Conservation (phyloP, 805 yeast genomes). For the Nakazawaea laoshanensis region DNA sequence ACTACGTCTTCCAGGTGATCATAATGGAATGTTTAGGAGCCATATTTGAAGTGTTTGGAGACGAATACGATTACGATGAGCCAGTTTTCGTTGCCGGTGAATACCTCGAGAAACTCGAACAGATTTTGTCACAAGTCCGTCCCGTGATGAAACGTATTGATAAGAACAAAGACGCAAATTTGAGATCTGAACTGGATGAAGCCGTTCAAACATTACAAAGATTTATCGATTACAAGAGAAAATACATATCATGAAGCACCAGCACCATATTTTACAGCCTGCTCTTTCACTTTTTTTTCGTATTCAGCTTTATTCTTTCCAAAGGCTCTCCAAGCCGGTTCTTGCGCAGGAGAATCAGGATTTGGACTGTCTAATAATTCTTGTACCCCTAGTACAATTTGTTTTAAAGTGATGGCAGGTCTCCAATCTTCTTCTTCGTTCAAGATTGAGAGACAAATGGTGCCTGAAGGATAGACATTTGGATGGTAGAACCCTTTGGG, state of each 20-base stretch:
- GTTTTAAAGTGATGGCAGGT: constrained; percentile 89
- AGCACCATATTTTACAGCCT: constrained; percentile 62
- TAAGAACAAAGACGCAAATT: constrained; percentile 45
- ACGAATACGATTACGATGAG: constrained; percentile 58
- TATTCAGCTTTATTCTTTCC: constrained; percentile 60
- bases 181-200: constrained; percentile 61
- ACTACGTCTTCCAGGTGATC: constrained; percentile 16
- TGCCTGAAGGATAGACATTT: constrained; percentile 95
- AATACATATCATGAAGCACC: too few species aligned
- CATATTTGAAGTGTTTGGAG: constrained; percentile 75
- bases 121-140: constrained; percentile 38
- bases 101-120: constrained; percentile 33
- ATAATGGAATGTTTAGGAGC: constrained; percentile 54
- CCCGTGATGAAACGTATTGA: constrained; percentile 55
- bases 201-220: constrained; percentile 58
- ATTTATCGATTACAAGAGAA: constrained; percentile 68
- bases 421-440: constrained; percentile 98
- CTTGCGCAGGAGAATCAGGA: constrained; percentile 95
- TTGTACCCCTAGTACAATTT: constrained; percentile 86
- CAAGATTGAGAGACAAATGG: constrained; percentile 84
- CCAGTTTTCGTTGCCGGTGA: constrained; percentile 54
- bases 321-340: constrained; percentile 89
- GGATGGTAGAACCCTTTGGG: constrained; percentile 94
- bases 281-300: constrained; percentile 71
- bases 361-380: constrained; percentile 86